Percentiles rank a stretch among this genome's conserved stretches.
These are phyloP conservation scores for Thyridium curvatum DNA, from an alignment of 2,329 filamentous ascomycete species.

Conservation along the genomic window DNA sequence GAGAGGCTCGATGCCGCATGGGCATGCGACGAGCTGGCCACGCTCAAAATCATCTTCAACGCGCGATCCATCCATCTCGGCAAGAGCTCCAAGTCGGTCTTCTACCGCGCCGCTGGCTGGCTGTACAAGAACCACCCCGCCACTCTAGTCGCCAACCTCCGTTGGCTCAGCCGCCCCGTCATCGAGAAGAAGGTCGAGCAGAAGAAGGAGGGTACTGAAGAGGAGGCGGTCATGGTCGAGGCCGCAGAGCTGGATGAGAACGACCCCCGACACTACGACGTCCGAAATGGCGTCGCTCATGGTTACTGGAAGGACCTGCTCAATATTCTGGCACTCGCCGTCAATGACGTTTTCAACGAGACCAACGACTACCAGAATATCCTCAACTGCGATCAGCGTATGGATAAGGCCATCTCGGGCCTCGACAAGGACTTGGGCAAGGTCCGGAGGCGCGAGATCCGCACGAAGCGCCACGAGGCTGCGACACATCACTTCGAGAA, in stretches of 20 bases:
- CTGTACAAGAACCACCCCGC: slow-evolving; percentile 46
- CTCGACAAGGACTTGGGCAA: slow-evolving; percentile 13
- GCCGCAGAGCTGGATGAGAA: slow-evolving; percentile 25
- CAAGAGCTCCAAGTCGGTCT: slow-evolving; percentile 41
- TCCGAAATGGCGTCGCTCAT: slow-evolving; percentile 43
- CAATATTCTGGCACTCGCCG: slow-evolving; percentile 48
- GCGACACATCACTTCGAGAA: slow-evolving; percentile 30
- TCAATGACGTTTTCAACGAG: slow-evolving; percentile 37
- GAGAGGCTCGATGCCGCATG: slow-evolving; percentile 41
- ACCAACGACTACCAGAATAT: slow-evolving; percentile 30
- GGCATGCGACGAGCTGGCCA: slow-evolving; percentile 37
- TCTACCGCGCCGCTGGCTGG: slow-evolving; percentile 52
- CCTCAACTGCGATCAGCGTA: slow-evolving; percentile 28
- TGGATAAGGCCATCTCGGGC: slow-evolving; percentile 8
- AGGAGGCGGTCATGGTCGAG: slow-evolving; percentile 26
- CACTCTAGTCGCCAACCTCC: slow-evolving; percentile 46
- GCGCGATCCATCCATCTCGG: slow-evolving; percentile 55
- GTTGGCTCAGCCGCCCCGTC: slow-evolving; percentile 48
- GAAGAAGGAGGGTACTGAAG: slow-evolving; percentile 19
- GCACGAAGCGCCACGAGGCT: slow-evolving; percentile 30
- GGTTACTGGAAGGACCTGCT: slow-evolving; percentile 59
- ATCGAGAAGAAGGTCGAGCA: slow-evolving; percentile 46
- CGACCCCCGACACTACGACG: slow-evolving; percentile 28
- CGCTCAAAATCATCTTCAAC: slow-evolving; percentile 56
- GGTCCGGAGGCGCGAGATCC: slow-evolving; percentile 20